Conservation (phyloP, 805 yeast species). For the Blastobotrys americana region DNA sequence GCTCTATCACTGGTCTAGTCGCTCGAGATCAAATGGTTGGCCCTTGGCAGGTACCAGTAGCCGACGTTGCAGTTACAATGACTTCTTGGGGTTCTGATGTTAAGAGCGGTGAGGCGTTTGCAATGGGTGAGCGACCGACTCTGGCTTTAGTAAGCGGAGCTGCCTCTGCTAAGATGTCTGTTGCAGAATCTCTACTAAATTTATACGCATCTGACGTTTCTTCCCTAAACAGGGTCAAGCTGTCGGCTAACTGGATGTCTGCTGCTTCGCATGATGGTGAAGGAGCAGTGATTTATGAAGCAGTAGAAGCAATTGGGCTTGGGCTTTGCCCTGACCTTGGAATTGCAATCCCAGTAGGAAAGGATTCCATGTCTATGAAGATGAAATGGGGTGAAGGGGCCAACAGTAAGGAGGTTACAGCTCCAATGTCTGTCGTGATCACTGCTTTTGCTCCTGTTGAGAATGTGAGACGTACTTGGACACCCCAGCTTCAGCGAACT, state of each 20-base stretch:
- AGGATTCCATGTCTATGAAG: conserved; percentile 98
- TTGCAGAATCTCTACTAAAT: conserved; percentile 89
- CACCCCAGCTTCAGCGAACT: conserved; percentile 63
- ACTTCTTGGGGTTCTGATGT: conserved; percentile 75
- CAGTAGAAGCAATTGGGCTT: conserved; percentile 91
- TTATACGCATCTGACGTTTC: conserved; percentile 84
- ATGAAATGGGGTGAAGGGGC: conserved; percentile 69
- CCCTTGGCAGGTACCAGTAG: conserved; percentile 99
- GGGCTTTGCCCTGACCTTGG: conserved; percentile 93
- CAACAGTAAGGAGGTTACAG: conserved; percentile 65
- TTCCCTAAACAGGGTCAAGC: conserved; percentile 62
- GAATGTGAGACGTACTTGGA: conserved; percentile 88
- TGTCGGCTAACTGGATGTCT: conserved; percentile 99
- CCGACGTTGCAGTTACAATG: conserved; percentile 95
- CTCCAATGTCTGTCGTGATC: conserved; percentile 86
- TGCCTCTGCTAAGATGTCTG: conserved; percentile 91
- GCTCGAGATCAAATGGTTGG: conserved; percentile 99
- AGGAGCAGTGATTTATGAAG: conserved; percentile 90
- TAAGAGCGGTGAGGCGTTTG: conserved; percentile 92
- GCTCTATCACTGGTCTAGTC: conserved; percentile 93
- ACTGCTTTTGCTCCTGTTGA: conserved; percentile 88
- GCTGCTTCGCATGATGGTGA: conserved; percentile 94
- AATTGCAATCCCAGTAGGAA: conserved; percentile 92
- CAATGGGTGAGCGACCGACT: conserved; percentile 95
- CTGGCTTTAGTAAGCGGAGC: conserved; percentile 80